A percentile compares a stretch with the other conserved stretches of the same genome.
These are phyloP conservation scores for Aspergillus nanangensis DNA, from an alignment of 495 filamentous ascomycete genomes.

Conservation along the genomic window DNA sequence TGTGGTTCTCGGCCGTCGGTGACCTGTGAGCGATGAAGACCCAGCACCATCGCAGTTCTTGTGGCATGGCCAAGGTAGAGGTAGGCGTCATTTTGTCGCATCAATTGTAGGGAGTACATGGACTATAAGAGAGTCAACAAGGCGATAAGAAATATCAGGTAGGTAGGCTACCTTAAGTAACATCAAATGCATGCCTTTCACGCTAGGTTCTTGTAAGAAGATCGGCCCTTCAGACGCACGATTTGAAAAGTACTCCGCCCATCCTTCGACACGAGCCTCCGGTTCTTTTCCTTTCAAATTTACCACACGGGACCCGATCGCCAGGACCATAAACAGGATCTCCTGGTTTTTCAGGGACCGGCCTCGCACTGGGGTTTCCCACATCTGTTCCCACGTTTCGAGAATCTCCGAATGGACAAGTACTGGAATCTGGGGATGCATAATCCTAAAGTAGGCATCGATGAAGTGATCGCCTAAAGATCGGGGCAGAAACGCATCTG, in stretches of 20 bases:
- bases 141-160: background rate
- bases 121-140: background rate
- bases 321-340: constrained; percentile 11
- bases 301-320: constrained; percentile 6
- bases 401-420: constrained; percentile 7
- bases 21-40: constrained; percentile 9
- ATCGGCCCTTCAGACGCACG: constrained; percentile 8
- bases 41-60: constrained; percentile 6
- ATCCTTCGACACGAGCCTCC: constrained; percentile 4
- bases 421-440: constrained; percentile 11
- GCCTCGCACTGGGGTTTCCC: constrained; percentile 8
- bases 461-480: constrained; percentile 6
- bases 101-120: constrained; percentile 9
- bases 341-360: constrained; percentile 9
- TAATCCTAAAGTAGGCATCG: constrained; percentile 7
- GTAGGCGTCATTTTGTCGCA: constrained; percentile 12
- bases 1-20: constrained; percentile 7
- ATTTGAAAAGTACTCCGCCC: constrained; percentile 10
- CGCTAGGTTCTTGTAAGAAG: constrained; percentile 9
- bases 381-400: constrained; percentile 9
- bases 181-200: constrained; percentile 9
- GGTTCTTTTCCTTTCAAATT: constrained; percentile 3
- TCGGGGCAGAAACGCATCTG: constrained; percentile 7
- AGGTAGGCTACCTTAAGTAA: constrained; percentile 7
- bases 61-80: constrained; percentile 12